Evolutionary conservation across 148 eudicot species (phyloP), one percentile per base, ranked within the genome.

Genomic region (Heliamphora exappendiculata): DNA sequence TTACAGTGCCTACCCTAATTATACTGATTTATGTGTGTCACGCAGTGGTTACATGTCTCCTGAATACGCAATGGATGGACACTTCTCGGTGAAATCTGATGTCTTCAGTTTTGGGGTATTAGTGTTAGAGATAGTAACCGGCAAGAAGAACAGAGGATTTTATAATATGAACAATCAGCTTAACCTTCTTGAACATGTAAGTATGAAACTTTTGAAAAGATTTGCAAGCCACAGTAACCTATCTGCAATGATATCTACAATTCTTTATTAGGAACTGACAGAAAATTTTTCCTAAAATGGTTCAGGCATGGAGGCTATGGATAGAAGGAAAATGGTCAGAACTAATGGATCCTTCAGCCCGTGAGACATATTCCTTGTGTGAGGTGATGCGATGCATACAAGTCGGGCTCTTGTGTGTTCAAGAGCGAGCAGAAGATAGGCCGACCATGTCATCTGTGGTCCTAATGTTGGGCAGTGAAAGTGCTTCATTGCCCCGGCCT

Each of bases 271-370:
- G 8, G 8, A 10, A 41, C 49, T 51, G 2, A 51, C 34, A 54
- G 17, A 59, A 19, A 42, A n/a, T 19, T 19, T 51, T 55, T 7
- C 19, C 36, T 51, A 50, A 44, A 73, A 28, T 72, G 63, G 49
- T 67, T 33, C 79, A 94, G 98, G 88, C 91, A 63, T 94, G 98
- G 98, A 88, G 78, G 83, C 80, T 84, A 73, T 94, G 94, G 90
- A 90, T 64, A 72, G 92, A 94, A 79, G 93, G 90, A 2, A 90
- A 84, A 42, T 92, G 84, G 0, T 41, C 84, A 22, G 91, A 89
- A 22, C 66, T 94, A 22, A 57, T 89, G 44, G 95, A 92, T 71
- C 44, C 80, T 8, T 67, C 87, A 0, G 66, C 78, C 0, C 86
- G 90, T 5, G 88, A 83, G 6, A 29, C 33, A 31, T 85, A 44